A percentile compares a stretch with the other conserved stretches of the same genome.
phyloP scores from a whole-genome alignment of 495 filamentous ascomycete genomes.

The Penicillium ucsense region DNA sequence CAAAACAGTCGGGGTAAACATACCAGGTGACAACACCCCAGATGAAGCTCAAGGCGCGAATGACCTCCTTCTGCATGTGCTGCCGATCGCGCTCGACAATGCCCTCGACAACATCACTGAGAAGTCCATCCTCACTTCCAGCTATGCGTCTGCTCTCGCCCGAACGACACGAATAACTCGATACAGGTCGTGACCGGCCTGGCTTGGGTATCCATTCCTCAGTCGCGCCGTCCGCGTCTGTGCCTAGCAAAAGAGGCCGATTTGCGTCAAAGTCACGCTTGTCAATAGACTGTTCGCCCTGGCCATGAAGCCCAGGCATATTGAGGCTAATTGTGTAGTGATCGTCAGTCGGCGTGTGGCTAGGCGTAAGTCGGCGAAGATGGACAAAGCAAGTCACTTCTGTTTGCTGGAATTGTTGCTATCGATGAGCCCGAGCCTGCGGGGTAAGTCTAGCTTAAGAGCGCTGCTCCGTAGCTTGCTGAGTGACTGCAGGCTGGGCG shows the following conservation, averaged over 20 bases:
- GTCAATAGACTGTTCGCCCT: conserved; percentile 25
- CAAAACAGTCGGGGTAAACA: not conserved
- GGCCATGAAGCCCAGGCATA: conserved; percentile 24
- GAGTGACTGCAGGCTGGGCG: conserved; percentile 4
- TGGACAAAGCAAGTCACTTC: not conserved
- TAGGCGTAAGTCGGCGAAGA: not conserved
- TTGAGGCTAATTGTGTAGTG: not conserved
- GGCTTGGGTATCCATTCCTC: conserved; percentile 3
- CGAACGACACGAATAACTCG: conserved; percentile 12
- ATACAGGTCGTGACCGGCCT: conserved; percentile 12
- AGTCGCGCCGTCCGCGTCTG: conserved; percentile 18
- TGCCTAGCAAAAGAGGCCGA: conserved; percentile 33
- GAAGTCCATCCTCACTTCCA: conserved; percentile 44
- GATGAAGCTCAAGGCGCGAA: conserved; percentile 46
- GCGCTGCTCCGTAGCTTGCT: not conserved
- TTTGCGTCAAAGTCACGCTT: conserved; percentile 54
- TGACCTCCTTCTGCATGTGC: conserved; percentile 40
- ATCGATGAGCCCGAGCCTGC: not conserved
- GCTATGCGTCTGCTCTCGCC: not conserved
- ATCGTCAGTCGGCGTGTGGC: not conserved
- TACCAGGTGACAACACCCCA: conserved; percentile 54
- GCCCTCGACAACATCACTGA: conserved; percentile 51
- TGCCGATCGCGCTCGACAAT: conserved; percentile 48
- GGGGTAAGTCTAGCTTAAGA: not conserved
- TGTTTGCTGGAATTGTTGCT: not conserved